Evolutionary conservation across 805 yeast genomes (phyloP).

Genomic region (Suhomyces sp.): DNA sequence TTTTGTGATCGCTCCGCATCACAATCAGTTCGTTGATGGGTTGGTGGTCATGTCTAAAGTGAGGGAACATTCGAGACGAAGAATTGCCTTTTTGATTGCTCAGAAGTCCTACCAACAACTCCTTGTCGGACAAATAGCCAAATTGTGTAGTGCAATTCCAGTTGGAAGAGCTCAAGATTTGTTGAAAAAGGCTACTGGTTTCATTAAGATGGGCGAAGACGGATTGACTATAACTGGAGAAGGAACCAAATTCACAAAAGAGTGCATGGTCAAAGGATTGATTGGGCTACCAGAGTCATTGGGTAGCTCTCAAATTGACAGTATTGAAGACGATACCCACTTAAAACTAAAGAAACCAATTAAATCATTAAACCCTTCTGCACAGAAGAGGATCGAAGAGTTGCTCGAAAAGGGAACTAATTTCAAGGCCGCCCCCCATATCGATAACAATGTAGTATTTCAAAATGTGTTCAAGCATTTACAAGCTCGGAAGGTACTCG

Average conservation of each 20-base stretch:
- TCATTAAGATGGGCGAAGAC: constrained; percentile 20
- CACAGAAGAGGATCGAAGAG: constrained; percentile 13
- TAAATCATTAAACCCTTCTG: constrained; percentile 12
- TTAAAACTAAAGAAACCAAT: constrained; percentile 26
- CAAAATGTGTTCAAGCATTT: constrained; percentile 37
- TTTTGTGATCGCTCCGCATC: constrained; percentile 44
- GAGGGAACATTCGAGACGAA: constrained; percentile 27
- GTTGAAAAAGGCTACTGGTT: constrained; percentile 28
- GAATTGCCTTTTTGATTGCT: constrained; percentile 38
- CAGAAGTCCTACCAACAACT: constrained; percentile 31
- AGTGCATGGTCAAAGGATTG: constrained; percentile 34
- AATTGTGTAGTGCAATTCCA: constrained; percentile 36
- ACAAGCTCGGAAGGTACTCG: constrained; percentile 31
- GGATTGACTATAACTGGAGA: constrained; percentile 27
- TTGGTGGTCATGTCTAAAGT: constrained; percentile 36
- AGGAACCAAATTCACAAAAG: constrained; percentile 32
- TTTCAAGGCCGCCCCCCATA: constrained; percentile 38
- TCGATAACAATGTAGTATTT: constrained; percentile 37
- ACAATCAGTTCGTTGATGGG: constrained; percentile 42
- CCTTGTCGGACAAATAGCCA: constrained; percentile 32
- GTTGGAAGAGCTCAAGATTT: constrained; percentile 44
- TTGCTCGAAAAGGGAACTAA: constrained; percentile 25
- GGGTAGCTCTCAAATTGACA: constrained; percentile 32
- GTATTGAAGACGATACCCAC: constrained; percentile 30
- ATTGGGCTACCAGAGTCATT: constrained; percentile 36